Evolutionary conservation across 1,284 basidiomycete species (phyloP), one percentile per base, ranked within the genome.

Genomic region (Entoloma clypeatum): DNA sequence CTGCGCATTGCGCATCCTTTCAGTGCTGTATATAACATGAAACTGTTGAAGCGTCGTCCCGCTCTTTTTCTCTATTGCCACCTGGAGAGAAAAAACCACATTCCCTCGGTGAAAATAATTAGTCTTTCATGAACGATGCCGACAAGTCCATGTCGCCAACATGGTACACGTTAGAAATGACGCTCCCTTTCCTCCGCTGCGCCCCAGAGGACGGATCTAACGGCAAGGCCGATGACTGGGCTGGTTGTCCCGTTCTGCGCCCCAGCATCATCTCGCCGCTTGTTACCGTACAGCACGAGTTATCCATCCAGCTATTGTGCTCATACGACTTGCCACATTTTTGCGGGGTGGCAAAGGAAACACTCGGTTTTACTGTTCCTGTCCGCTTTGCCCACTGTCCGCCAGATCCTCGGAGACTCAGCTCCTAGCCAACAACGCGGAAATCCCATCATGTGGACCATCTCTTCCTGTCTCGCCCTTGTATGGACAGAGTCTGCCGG

Each of bases 111-210:
- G 65, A 67, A 9, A 59, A 70, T 28, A 71, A 68, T 8, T 67
- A 64, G 43, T 60, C 74, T 23, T 81, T 79, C 48, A 48, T 60
- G 6, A 55, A 64, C 25, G 66, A 69, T 37, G 53, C 57, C 3
- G 52, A 47, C 16, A 41, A 57, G 4, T 52, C 52, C 3, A 57
- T 55, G 4, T 29, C 49, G 5, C 57, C 58, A 5, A 69, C 63
- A n/a, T 87, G 85, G 83, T 78, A 77, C 57, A 75, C 74, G 5
- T 62, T 88, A 49, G 73, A 81, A 41, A 69, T 71, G 16, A 57
- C 57, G 7, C 57, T 87, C 16, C 76, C 78, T 0, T 67, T 85
- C 44, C 52, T 49, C 26, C 59, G 59, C 6, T 36, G 39, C 26
- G 30, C 54, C 36, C 30, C 54, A 36, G 45, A 53, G 49, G 53